These are phyloP conservation scores for Astrocystis sublimbata DNA, from an alignment of 495 filamentous ascomycete species.

Conservation along the genomic window DNA sequence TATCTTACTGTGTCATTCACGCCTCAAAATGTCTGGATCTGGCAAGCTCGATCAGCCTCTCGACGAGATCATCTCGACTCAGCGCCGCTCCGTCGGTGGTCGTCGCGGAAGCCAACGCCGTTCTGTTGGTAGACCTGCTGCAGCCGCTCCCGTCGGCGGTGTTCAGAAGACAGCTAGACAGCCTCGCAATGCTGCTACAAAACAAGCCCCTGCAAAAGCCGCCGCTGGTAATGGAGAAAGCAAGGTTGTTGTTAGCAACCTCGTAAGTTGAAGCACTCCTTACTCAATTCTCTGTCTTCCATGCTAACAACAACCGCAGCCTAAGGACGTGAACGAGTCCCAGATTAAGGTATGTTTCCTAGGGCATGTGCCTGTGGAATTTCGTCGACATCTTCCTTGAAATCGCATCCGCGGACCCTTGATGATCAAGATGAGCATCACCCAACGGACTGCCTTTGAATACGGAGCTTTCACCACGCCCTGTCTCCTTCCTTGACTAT, in stretches of 20 bases:
- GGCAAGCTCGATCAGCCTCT: slow-evolving; percentile 91
- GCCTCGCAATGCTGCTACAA: slow-evolving; percentile 58
- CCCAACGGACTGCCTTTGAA: slow-evolving; percentile 37
- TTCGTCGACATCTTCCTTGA: slow-evolving; percentile 53
- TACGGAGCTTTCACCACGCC: slow-evolving; percentile 34
- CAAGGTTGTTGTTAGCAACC: slow-evolving; percentile 97
- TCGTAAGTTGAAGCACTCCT: slow-evolving; percentile 70
- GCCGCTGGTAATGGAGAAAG: slow-evolving; percentile 67
- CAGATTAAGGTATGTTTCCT: slow-evolving; percentile 99
- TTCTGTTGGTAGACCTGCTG: slow-evolving; percentile 50
- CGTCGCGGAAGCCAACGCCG: slow-evolving; percentile 54
- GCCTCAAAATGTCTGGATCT: slow-evolving; percentile 74
- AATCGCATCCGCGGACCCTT: slow-evolving; percentile 39
- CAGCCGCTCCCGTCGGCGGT: slow-evolving; percentile 75
- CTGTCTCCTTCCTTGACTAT: slow-evolving; percentile 41
- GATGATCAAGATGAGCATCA: slow-evolving; percentile 41
- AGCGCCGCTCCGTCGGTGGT: slow-evolving; percentile 56
- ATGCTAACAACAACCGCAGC: slow-evolving; percentile 63
- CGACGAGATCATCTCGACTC: slow-evolving; percentile 88
- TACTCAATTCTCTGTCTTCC: not conserved
- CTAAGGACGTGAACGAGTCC: slow-evolving; percentile 87
- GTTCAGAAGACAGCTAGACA: slow-evolving; percentile 76
- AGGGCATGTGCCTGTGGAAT: slow-evolving; percentile 55
- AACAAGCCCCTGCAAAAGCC: slow-evolving; percentile 60
- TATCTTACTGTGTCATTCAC: slow-evolving; percentile 27